Conservation (phyloP, 257 asterid species). For the Ehretia macrophylla region DNA sequence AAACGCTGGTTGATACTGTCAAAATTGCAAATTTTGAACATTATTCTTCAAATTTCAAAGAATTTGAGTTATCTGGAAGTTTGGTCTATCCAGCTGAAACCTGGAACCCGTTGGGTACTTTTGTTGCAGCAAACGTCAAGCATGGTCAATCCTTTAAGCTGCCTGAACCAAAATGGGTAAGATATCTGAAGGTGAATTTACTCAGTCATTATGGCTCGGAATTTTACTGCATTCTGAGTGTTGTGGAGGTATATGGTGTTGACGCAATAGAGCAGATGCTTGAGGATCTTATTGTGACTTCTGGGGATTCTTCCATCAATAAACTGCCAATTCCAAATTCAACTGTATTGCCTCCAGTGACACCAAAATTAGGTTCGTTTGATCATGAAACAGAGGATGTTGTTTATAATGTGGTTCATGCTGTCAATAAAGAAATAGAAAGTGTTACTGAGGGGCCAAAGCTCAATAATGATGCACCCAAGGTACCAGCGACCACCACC, state of each 20-base stretch:
- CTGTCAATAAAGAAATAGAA: conserved; percentile 31
- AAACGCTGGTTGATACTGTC: conserved; percentile 78
- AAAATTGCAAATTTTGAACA: conserved; percentile 93
- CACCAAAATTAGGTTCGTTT: conserved; percentile 35
- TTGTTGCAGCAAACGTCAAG: conserved; percentile 79
- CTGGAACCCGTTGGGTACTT: conserved; percentile 67
- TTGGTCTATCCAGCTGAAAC: conserved; percentile 68
- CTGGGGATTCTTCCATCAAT: conserved; percentile 45
- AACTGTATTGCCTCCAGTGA: conserved; percentile 35
- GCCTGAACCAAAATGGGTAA: conserved; percentile 83
- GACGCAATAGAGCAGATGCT: conserved; percentile 97
- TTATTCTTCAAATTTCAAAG: conserved; percentile 79
- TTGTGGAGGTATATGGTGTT: conserved; percentile 89
- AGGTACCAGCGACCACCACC: conserved; percentile 25
- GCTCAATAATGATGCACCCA: conserved; percentile 29
- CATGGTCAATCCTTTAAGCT: conserved; percentile 79
- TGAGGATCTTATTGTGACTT: conserved; percentile 75
- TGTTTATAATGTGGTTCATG: conserved; percentile 24
- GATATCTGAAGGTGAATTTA: conserved; percentile 74
- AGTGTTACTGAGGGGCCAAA: conserved; percentile 38
- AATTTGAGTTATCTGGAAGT: conserved; percentile 78
- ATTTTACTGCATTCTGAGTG: conserved; percentile 84
- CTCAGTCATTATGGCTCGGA: conserved; percentile 89
- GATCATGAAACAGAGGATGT: conserved; percentile 27
- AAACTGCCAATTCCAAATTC: conserved; percentile 37